phyloP scores from a whole-genome alignment of 441 rosid genomes.

The Croton laevigatus region DNA sequence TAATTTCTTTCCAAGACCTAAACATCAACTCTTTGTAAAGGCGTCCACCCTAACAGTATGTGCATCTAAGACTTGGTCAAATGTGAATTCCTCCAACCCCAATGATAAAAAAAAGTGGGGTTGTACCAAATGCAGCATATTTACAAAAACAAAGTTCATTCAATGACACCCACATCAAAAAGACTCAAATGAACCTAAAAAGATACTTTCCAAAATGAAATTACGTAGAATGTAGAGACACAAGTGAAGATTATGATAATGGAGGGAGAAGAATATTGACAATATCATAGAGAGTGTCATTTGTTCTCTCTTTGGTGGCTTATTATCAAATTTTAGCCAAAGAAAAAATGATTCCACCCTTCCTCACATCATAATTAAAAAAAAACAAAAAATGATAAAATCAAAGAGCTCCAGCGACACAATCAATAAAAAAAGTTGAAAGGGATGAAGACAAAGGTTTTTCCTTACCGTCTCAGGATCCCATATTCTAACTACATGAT shows the following conservation, averaged over 20 bases:
- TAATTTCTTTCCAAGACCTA: too few species aligned
- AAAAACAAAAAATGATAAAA: background rate
- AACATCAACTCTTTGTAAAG: too few species aligned
- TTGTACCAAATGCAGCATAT: too few species aligned
- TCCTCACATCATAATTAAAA: background rate
- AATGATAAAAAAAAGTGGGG: too few species aligned
- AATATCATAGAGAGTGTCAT: background rate
- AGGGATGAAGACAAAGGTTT: background rate
- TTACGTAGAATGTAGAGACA: too few species aligned
- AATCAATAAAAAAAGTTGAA: background rate
- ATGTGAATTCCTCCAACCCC: too few species aligned
- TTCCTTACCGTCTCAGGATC: conserved; percentile 82
- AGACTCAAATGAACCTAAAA: too few species aligned
- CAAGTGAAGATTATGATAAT: background rate
- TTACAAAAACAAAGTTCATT: too few species aligned
- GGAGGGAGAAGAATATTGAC: background rate
- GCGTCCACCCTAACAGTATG: too few species aligned
- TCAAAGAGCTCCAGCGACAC: background rate
- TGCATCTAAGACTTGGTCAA: too few species aligned
- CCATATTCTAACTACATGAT: conserved; percentile 86
- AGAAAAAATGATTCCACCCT: background rate
- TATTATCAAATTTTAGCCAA: background rate
- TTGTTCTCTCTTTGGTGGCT: background rate
- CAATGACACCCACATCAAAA: too few species aligned
- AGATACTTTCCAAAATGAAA: background rate